Base-by-base conservation (phyloP, 2,329 filamentous ascomycete species). In the Trichocomaceae sp. region DNA sequence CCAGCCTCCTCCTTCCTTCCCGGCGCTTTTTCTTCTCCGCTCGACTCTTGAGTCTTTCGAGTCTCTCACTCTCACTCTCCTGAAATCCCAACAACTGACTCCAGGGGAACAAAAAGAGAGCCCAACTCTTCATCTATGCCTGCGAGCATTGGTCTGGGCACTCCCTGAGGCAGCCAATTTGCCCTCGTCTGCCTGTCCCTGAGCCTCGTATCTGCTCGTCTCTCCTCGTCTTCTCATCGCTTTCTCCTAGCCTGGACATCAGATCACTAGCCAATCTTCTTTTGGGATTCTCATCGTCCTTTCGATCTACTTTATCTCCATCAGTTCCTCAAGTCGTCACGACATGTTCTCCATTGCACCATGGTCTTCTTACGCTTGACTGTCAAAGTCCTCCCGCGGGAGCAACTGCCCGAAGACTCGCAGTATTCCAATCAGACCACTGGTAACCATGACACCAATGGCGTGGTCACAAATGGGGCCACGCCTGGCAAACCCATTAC, bases 291-390 rank as follows among this genome's bases (percentile, higher is more conserved):
- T 19, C 3, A n/a, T 39, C 13, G 15, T 19, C 37, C 37, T n/a
- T n/a, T 17, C 7, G 9, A 2, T 6, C 37, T 17, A 26, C 23
- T 29, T 29, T 29, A 5, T 29, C 15, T 41, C 4, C 37, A n/a
- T 41, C 13, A 10, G 31, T 35, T 39, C 35, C 2, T 17, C n/a
- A 15, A 39, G n/a, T 41, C 17, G 9, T 19, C 37, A 15, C 37
- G 37, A 41, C 17, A 41, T 41, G 37, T 41, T n/a, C 15, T 41
- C 37, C 47, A 22, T 35, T 6, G 10, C 17, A 51, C 52, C 41
- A 71, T 72, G 68, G 68, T 72, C 45, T 63, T 69, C 31, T 61
- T 72, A 17, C 68, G 69, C n/a, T 62, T 72, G 3, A 64, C 66
- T 15, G 64, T 72, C 26, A 69, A 69, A 58, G 62, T 73, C 52